Conservation (phyloP, 208 protist species). For the Crithidia mellificae region DNA sequence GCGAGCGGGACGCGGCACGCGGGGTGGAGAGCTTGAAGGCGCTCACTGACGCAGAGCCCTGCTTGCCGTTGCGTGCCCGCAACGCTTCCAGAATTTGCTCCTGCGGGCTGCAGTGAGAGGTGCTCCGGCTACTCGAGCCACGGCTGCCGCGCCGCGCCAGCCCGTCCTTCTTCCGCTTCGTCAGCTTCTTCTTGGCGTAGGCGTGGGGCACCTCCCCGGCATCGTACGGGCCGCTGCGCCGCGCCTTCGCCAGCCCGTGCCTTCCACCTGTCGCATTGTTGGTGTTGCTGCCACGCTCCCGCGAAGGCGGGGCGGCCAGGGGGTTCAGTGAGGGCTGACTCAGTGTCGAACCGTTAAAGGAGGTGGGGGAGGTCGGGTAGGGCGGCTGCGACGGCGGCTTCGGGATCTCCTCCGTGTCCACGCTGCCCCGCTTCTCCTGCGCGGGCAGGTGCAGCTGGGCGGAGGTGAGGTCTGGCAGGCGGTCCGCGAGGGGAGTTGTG, state of each 20-base stretch:
- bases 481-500: conserved; percentile 10
- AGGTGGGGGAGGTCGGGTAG: conserved; percentile 5
- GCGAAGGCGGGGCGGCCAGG: not conserved
- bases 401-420: conserved; percentile 13
- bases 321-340: conserved; percentile 15
- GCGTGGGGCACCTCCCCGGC: conserved; percentile 3
- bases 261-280: not conserved
- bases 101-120: conserved; percentile 5
- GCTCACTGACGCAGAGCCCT: conserved; percentile 11
- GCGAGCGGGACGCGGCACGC: not conserved
- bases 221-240: conserved; percentile 3
- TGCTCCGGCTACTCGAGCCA: conserved; percentile 9
- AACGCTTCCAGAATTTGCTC: not conserved
- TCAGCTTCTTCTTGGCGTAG: conserved; percentile 16
- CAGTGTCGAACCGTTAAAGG: conserved; percentile 4
- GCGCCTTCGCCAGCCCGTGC: not conserved
- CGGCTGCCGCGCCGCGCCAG: not conserved
- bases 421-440: conserved; percentile 1
- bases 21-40: conserved; percentile 7
- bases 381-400: conserved; percentile 9
- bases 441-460: conserved; percentile 7
- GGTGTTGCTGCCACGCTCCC: not conserved
- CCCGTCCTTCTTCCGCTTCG: conserved; percentile 24
- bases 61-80: not conserved
- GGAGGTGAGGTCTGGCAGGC: conserved; percentile 21